Evolutionary conservation across 257 asterid species (phyloP).

Genomic region (Ligustrum vulgare): DNA sequence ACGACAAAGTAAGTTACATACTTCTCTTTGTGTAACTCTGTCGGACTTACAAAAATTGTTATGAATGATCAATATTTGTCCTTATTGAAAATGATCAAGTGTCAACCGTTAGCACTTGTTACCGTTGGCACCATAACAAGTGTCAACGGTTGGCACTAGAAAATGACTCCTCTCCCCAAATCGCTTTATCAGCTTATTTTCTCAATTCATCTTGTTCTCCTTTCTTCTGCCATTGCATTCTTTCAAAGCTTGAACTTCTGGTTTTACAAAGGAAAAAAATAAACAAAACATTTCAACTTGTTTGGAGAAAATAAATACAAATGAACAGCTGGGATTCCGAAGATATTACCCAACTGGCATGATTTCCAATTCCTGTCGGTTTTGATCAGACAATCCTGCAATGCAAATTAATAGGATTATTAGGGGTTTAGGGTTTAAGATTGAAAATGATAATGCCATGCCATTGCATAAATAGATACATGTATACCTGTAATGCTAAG

Average conservation of each 20-base stretch:
- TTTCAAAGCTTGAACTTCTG: slow-evolving; percentile 79
- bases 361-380: slow-evolving; percentile 67
- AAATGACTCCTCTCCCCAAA: too few relatives aligned
- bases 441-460: background rate
- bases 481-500: slow-evolving; percentile 65
- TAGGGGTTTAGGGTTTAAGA: slow-evolving; percentile 28
- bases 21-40: too few relatives aligned
- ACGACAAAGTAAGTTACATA: too few relatives aligned
- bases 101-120: too few relatives aligned
- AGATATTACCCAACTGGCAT: slow-evolving; percentile 58
- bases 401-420: background rate
- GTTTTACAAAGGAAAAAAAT: too few relatives aligned
- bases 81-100: too few relatives aligned
- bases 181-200: background rate
- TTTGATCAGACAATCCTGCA: slow-evolving; percentile 69
- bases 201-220: slow-evolving; percentile 27
- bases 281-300: too few relatives aligned
- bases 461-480: background rate
- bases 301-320: background rate
- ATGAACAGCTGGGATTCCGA: background rate
- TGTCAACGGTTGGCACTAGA: too few relatives aligned
- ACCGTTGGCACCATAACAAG: too few relatives aligned
- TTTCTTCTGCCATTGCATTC: slow-evolving; percentile 58
- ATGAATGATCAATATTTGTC: too few relatives aligned
- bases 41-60: too few relatives aligned